Base-by-base conservation (phyloP, 805 yeast genomes). In the Monosporozyma servazzii region DNA sequence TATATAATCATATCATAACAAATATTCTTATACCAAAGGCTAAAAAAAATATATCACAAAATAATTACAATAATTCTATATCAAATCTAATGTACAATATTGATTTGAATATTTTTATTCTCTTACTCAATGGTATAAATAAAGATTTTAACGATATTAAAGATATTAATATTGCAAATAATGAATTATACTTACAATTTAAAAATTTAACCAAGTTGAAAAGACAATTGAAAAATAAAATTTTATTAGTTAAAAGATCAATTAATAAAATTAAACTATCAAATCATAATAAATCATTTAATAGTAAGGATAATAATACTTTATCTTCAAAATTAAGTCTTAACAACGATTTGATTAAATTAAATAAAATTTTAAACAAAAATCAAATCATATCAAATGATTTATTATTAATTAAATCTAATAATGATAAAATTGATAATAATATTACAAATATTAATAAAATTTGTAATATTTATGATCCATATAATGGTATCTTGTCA, bases 161-260 rank as follows among this genome's bases (percentile, higher is more conserved):
- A 23, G 70, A 65, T 46, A 60, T 65, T 25, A 61, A 64, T 53
- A 33, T 59, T 25, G 66, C 69, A 2, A 66, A 65, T 44, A 64
- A 65, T 52, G 63, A 63, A 36, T 56, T 66, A 17, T 29, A 30
- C 37, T 13, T 8, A 2, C 45, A 49, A 20, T 47, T 21, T 20
- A 42, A 21, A 36, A 46, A 18, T 27, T 21, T 21, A 13, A 21
- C 10, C 2, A 18, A n/a, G 17, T 20, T 8, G 8, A 43, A 47
- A 20, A 29, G 36, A 17, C 37, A 33, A 13, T 8, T 18, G 33
- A 45, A 25, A 23, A 33, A 45, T 9, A 21, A 40, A 4, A 13
- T 45, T 5, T 15, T 48, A 13, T 21, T 48, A 21, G 31, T 47
- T 5, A 33, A 33, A 13, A 9, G 23, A 20, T 18, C 21, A 8